Percentiles rank a stretch among this genome's conserved stretches.
Evolutionary conservation across 2,329 filamentous ascomycete species (phyloP).

Genomic region (Nannizziopsis barbatae): DNA sequence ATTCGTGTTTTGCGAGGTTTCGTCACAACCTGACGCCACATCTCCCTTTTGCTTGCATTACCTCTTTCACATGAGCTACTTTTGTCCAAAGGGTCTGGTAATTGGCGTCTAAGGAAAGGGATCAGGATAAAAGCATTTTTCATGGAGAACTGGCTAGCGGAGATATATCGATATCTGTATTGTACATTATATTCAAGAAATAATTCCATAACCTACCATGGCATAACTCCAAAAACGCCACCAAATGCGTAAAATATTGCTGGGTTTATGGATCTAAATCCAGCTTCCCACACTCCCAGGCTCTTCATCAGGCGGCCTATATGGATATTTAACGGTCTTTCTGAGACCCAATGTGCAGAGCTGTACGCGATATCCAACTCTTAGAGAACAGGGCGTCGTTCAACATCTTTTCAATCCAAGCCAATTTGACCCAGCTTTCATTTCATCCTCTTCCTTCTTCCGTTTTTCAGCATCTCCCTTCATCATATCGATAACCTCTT

Average conservation of each 20-base stretch:
- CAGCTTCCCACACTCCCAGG: not conserved
- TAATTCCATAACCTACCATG: conserved; percentile 1
- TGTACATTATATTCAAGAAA: conserved; percentile 13
- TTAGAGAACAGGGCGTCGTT: not conserved
- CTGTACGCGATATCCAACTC: not conserved
- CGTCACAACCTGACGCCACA: not conserved
- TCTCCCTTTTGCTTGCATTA: not conserved
- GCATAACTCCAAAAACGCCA: conserved; percentile 8
- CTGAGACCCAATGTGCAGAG: too few relatives aligned
- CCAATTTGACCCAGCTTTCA: not conserved
- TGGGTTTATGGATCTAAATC: not conserved
- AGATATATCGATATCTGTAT: conserved; percentile 14
- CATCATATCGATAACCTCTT: conserved; percentile 34
- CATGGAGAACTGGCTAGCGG: conserved; percentile 11
- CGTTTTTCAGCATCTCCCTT: conserved; percentile 25
- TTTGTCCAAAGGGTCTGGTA: not conserved
- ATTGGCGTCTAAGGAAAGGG: conserved; percentile 1
- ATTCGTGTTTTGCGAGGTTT: not conserved
- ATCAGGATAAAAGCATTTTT: conserved; percentile 7
- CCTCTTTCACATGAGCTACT: not conserved
- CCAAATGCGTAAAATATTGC: not conserved
- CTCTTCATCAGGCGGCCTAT: not conserved
- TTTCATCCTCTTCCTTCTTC: conserved; percentile 15
- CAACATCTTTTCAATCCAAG: conserved; percentile 4
- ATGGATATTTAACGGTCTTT: too few relatives aligned